A percentile compares a stretch with the other conserved stretches of the same genome.
Evolutionary conservation across 345 rosid genomes (phyloP).

Genomic region (Dipteronia sinensis): DNA sequence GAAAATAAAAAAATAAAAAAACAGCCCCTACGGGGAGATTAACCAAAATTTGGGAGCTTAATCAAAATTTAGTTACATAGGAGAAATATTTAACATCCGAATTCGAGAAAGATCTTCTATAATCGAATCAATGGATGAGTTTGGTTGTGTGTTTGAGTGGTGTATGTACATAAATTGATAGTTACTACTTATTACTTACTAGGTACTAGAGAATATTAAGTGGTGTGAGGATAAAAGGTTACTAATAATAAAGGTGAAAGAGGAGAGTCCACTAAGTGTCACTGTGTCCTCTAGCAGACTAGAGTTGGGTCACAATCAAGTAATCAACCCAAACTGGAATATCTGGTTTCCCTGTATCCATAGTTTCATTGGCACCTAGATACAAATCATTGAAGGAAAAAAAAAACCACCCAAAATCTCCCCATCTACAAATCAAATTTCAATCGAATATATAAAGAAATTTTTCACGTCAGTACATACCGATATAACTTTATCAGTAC

Average conservation of each 20-base stretch:
- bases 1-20: too few relatives aligned
- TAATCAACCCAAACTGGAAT: not conserved
- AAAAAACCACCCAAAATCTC: too few relatives aligned
- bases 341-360: not conserved
- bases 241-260: not conserved
- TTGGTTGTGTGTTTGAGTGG: not conserved
- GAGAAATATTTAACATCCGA: too few relatives aligned
- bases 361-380: not conserved
- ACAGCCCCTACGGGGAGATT: too few relatives aligned
- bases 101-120: too few relatives aligned
- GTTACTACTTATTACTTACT: not conserved
- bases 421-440: too few relatives aligned
- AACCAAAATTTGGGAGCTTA: too few relatives aligned
- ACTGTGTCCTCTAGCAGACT: not conserved
- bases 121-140: not conserved
- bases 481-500: too few relatives aligned
- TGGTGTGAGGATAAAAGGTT: not conserved
- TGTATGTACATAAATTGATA: not conserved
- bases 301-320: slow-evolving; percentile 6
- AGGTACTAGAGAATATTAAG: not conserved
- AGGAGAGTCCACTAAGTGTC: not conserved
- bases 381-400: not conserved
- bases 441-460: too few relatives aligned
- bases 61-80: too few relatives aligned
- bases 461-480: too few relatives aligned